Evolutionary conservation across 2,329 filamentous ascomycete species (phyloP).

Genomic region (Zalaria obscura): DNA sequence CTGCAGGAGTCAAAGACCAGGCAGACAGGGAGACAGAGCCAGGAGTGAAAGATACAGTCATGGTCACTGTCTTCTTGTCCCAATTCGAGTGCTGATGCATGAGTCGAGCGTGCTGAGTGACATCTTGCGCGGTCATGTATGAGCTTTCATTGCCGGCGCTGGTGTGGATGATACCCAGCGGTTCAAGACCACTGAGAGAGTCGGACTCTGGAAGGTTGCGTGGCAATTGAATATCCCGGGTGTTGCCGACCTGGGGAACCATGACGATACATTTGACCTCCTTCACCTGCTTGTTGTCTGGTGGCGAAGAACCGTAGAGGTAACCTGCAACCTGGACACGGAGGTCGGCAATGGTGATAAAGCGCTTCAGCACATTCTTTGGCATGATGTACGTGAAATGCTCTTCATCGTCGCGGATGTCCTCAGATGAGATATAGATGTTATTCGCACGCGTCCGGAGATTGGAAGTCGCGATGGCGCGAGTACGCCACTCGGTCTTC

Average conservation of each 20-base stretch:
- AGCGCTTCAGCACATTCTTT: slow-evolving; percentile 95
- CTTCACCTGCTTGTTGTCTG: slow-evolving; percentile 93
- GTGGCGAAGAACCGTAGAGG: slow-evolving; percentile 81
- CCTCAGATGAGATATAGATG: slow-evolving; percentile 95
- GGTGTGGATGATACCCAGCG: slow-evolving; percentile 89
- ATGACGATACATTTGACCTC: slow-evolving; percentile 94
- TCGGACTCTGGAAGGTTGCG: slow-evolving; percentile 86
- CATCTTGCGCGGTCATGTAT: slow-evolving; percentile 91
- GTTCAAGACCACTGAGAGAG: slow-evolving; percentile 73
- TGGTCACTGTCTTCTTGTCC: slow-evolving; percentile 86
- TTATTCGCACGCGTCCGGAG: slow-evolving; percentile 89
- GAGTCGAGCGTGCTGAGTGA: slow-evolving; percentile 82
- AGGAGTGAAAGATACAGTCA: slow-evolving; percentile 92
- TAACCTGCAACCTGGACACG: slow-evolving; percentile 94
- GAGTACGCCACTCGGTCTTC: slow-evolving; percentile 96
- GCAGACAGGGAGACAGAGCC: slow-evolving; percentile 90
- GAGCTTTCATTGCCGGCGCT: slow-evolving; percentile 86
- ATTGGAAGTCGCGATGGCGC: slow-evolving; percentile 93
- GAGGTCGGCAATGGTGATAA: slow-evolving; percentile 93
- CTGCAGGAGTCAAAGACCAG: slow-evolving; percentile 80
- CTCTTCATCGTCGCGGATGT: slow-evolving; percentile 80
- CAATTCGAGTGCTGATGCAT: slow-evolving; percentile 69
- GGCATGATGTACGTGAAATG: slow-evolving; percentile 94
- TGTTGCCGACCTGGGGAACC: slow-evolving; percentile 90
- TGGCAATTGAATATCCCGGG: slow-evolving; percentile 81